Conservation (phyloP, 345 rosid species). For the Firmiana major region DNA sequence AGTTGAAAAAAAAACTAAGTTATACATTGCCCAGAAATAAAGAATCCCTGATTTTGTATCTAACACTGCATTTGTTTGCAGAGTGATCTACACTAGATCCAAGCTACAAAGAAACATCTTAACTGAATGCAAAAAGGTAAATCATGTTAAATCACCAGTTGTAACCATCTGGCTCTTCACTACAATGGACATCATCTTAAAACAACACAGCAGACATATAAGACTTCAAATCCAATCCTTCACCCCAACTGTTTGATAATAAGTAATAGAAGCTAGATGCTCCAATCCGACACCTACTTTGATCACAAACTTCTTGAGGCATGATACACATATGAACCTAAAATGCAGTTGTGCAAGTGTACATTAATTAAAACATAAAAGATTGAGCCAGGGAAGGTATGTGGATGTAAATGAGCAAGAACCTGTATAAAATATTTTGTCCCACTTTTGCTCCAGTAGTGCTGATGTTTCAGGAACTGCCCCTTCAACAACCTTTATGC, state of each 20-base stretch:
- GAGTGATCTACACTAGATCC: not conserved
- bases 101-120: not conserved
- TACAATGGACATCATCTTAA: not conserved
- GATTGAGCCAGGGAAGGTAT: not conserved
- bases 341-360: not conserved
- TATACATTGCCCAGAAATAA: not conserved
- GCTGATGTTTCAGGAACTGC: conserved; percentile 69
- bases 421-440: conserved; percentile 98
- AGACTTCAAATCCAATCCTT: not conserved
- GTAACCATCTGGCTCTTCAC: not conserved
- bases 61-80: not conserved
- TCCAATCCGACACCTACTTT: not conserved
- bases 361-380: not conserved
- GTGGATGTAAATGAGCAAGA: conserved; percentile 12
- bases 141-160: not conserved
- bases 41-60: not conserved
- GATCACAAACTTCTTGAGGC: not conserved
- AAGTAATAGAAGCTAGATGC: not conserved
- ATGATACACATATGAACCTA: not conserved
- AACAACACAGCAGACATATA: not conserved
- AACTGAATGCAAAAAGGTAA: not conserved
- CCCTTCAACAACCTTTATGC: conserved; percentile 80
- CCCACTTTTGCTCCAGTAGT: conserved; percentile 92
- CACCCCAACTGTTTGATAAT: not conserved
- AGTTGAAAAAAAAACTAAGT: not conserved